phyloP scores from a whole-genome alignment of 345 rosid genomes.

The Leavenworthia alabamica region DNA sequence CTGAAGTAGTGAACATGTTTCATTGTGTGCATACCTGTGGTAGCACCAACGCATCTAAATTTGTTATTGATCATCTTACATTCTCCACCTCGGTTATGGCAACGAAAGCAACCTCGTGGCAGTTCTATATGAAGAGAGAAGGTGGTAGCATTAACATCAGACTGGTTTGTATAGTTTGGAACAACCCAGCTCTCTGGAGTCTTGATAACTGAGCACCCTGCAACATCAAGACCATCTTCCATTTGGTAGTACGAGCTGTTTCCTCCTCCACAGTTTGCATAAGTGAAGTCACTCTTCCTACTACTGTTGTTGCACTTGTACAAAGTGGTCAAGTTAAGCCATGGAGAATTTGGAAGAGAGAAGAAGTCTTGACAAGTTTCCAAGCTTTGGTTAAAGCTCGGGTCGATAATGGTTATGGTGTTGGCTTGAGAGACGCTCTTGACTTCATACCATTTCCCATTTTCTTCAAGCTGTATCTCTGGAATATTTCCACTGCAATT shows the following conservation, averaged over 20 bases:
- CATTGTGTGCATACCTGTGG: conserved; percentile 10
- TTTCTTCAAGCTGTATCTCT: conserved; percentile 30
- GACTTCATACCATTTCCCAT: conserved; percentile 23
- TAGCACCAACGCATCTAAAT: conserved; percentile 7
- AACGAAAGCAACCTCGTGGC: not conserved
- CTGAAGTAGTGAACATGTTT: not conserved
- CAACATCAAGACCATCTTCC: not conserved
- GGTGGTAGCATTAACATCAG: not conserved
- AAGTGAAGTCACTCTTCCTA: not conserved
- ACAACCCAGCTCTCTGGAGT: not conserved
- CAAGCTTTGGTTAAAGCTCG: not conserved
- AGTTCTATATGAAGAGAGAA: conserved; percentile 3
- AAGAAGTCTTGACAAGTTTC: conserved; percentile 14
- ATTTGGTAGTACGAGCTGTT: not conserved
- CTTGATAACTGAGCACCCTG: conserved; percentile 25
- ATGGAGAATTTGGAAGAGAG: conserved; percentile 30
- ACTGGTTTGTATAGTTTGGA: not conserved
- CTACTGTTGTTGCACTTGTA: conserved; percentile 21
- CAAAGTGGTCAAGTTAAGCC: not conserved
- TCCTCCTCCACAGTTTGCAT: conserved; percentile 16
- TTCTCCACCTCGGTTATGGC: conserved; percentile 9
- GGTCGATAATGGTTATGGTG: conserved; percentile 19
- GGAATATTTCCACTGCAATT: conserved; percentile 13
- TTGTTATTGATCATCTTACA: not conserved
- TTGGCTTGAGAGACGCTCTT: conserved; percentile 25